Conservation (phyloP, 805 yeast species). For the Wickerhamomyces canadensis region DNA sequence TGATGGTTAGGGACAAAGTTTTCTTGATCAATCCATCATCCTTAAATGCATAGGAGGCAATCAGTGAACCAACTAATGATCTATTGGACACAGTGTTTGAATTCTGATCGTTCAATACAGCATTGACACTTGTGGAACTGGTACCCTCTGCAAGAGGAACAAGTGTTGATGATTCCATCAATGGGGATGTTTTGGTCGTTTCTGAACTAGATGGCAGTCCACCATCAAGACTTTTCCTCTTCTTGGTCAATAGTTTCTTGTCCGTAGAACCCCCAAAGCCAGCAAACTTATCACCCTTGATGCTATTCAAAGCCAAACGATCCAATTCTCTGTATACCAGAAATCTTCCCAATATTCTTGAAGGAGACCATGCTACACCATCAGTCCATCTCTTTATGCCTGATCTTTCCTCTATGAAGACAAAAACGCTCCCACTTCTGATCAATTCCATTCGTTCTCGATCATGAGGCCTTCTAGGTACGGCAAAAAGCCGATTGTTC, state of each 20-base stretch:
- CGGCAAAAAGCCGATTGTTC: conserved; percentile 51
- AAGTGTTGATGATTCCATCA: background rate
- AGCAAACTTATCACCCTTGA: conserved; percentile 26
- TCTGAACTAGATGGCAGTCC: background rate
- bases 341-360: conserved; percentile 81
- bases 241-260: conserved; percentile 1
- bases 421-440: conserved; percentile 73
- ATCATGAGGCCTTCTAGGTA: conserved; percentile 78
- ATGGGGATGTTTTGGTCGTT: conserved; percentile 7
- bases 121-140: conserved; percentile 1
- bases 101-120: background rate
- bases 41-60: conserved; percentile 58
- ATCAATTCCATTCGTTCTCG: conserved; percentile 64
- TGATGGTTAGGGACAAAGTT: conserved; percentile 48
- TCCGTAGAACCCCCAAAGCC: background rate
- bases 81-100: conserved; percentile 23
- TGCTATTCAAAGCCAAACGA: conserved; percentile 34
- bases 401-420: conserved; percentile 75
- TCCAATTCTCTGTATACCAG: conserved; percentile 73
- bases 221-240: conserved; percentile 8
- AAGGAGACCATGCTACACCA: conserved; percentile 92
- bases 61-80: conserved; percentile 49
- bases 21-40: conserved; percentile 77
- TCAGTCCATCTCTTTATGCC: conserved; percentile 96
- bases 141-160: conserved; percentile 2